Evolutionary conservation across 768 basidiomycete genomes (phyloP).

Genomic region (Auricularia sp.): DNA sequence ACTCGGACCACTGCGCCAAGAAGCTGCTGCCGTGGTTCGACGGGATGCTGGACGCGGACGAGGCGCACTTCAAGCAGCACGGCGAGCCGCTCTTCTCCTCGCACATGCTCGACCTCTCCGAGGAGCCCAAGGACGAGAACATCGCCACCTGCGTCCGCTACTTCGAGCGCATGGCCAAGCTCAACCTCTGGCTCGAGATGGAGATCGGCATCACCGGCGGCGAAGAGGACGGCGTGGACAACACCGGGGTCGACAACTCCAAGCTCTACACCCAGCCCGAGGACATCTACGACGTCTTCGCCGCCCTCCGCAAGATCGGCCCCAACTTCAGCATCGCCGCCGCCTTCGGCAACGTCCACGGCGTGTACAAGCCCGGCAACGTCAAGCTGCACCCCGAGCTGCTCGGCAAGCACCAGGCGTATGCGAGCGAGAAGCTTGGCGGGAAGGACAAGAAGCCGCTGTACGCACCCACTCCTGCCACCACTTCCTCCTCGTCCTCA

Average conservation of each 20-base stretch:
- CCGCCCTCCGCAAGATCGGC: conserved; percentile 70
- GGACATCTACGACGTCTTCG: conserved; percentile 87
- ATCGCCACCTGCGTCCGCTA: conserved; percentile 89
- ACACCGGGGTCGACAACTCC: conserved; percentile 88
- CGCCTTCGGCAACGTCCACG: conserved; percentile 97
- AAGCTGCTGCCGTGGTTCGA: conserved; percentile 99
- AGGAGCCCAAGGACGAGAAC: conserved; percentile 86
- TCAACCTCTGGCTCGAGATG: conserved; percentile 98
- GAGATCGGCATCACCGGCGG: conserved; percentile 99
- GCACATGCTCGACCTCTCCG: conserved; percentile 98
- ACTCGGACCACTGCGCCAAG: conserved; percentile 97
- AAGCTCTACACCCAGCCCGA: conserved; percentile 95
- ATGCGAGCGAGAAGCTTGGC: conserved; percentile 58
- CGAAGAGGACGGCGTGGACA: conserved; percentile 99
- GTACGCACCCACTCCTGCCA: conserved; percentile 28
- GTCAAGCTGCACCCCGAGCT: conserved; percentile 88
- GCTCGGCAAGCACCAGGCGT: conserved; percentile 81
- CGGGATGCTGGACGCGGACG: conserved; percentile 95
- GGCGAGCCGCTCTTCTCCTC: conserved; percentile 85
- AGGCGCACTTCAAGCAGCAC: conserved; percentile 85
- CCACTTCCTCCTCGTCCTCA: not conserved
- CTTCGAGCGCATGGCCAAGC: conserved; percentile 87
- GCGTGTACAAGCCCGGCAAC: conserved; percentile 99
- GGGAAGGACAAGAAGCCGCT: conserved; percentile 63
- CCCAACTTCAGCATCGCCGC: conserved; percentile 98